Evolutionary conservation across 306 rosid genomes (phyloP).

Genomic region (Rubus parviflorus): DNA sequence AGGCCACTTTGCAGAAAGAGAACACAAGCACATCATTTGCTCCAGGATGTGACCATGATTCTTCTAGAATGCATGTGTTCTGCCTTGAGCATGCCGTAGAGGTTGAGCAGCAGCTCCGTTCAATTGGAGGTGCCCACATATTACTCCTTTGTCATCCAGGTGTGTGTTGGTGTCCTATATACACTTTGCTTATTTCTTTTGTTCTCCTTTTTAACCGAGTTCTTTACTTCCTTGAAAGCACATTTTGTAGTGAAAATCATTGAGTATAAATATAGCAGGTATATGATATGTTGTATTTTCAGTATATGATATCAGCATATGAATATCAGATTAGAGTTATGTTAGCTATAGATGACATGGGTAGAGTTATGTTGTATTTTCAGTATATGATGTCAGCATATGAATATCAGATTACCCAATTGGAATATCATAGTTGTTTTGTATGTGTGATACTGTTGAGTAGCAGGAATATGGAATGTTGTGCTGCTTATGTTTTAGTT

Average conservation of each 20-base stretch:
- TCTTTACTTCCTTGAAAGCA: background rate
- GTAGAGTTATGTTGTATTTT: background rate
- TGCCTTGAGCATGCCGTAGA: constrained; percentile 96
- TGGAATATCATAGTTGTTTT: background rate
- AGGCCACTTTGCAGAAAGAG: constrained; percentile 35
- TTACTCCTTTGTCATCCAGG: constrained; percentile 97
- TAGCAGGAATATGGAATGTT: background rate
- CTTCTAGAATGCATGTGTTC: constrained; percentile 92
- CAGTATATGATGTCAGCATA: background rate
- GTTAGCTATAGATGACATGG: background rate
- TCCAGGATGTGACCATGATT: constrained; percentile 68
- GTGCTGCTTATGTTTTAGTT: background rate
- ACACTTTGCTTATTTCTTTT: constrained; percentile 5
- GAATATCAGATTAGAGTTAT: background rate
- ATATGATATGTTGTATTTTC: background rate
- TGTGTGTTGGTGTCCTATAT: constrained; percentile 33
- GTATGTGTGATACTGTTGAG: background rate
- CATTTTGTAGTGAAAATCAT: background rate
- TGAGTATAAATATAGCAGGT: background rate
- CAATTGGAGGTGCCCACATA: constrained; percentile 86
- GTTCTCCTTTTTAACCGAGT: background rate
- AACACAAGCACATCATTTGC: constrained; percentile 40
- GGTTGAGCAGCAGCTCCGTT: constrained; percentile 83
- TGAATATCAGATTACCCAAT: background rate
- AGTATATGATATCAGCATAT: background rate